Conservation (phyloP, 225 moss, liverwort and hornwort species). For the Anthoceros angustus region DNA sequence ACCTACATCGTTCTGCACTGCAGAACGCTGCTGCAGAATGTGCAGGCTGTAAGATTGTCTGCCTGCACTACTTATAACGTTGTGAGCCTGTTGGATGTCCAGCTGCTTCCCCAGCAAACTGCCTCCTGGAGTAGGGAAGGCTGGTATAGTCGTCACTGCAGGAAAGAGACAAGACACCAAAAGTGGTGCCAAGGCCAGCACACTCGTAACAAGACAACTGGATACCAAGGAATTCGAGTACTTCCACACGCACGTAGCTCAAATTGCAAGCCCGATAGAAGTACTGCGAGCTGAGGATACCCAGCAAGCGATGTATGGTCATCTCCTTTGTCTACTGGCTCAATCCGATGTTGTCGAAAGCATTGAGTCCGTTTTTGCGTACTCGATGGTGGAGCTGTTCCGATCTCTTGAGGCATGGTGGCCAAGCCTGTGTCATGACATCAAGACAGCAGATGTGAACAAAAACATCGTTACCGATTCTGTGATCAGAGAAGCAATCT, state of each 20-base stretch:
- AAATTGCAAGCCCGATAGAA: not conserved
- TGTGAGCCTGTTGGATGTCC: not conserved
- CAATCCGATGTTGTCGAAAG: not conserved
- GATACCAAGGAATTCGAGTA: not conserved
- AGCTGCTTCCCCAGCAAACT: not conserved
- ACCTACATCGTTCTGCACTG: no score
- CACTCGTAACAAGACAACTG: not conserved
- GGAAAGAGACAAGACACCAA: not conserved
- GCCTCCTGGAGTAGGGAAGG: not conserved
- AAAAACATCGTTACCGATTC: not conserved
- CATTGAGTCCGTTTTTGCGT: not conserved
- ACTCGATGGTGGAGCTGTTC: not conserved
- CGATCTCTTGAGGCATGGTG: not conserved
- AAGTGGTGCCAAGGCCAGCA: not conserved
- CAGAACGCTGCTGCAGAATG: no score
- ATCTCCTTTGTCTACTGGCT: not conserved
- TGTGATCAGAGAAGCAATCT: not conserved
- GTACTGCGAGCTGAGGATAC: not conserved
- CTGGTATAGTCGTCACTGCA: not conserved
- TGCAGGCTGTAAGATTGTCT: no score
- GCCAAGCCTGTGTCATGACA: not conserved
- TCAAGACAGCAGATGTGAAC: not conserved
- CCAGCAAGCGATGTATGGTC: not conserved
- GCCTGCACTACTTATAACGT: no score
- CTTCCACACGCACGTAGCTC: not conserved